Conservation (phyloP, 129 eudicot species). For the Gnaphalium uliginosum region DNA sequence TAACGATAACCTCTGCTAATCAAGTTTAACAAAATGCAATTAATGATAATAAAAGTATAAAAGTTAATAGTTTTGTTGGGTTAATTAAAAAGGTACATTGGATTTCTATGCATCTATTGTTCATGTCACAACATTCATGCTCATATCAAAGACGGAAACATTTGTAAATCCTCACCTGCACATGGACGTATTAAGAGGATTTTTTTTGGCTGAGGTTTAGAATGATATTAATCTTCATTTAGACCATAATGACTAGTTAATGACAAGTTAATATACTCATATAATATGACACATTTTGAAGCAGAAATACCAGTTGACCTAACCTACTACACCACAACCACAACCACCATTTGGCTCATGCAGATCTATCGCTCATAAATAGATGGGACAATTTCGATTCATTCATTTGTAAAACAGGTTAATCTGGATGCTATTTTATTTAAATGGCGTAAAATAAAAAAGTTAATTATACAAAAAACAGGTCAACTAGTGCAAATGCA, state of each 20-base stretch:
- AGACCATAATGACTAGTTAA: not conserved
- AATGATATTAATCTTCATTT: too few relatives aligned
- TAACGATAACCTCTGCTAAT: not conserved
- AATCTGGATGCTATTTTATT: not conserved
- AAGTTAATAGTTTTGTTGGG: not conserved
- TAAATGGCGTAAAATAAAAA: not conserved
- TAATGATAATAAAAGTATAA: too few relatives aligned
- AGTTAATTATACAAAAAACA: not conserved
- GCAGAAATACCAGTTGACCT: not conserved
- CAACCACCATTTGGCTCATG: not conserved
- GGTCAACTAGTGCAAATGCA: conserved; percentile 11
- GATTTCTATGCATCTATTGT: too few relatives aligned
- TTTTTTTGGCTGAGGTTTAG: not conserved
- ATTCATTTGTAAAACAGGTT: not conserved
- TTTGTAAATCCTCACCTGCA: too few relatives aligned
- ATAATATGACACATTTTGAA: not conserved
- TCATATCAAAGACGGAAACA: too few relatives aligned
- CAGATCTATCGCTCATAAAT: not conserved
- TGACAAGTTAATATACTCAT: too few relatives aligned
- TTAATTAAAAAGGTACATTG: not conserved
- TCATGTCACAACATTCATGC: not conserved
- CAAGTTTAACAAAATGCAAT: too few relatives aligned
- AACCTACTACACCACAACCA: not conserved
- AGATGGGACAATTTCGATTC: not conserved
- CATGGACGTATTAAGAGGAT: not conserved